These are phyloP conservation scores for Keqinozyma sinolaborantium DNA, from an alignment of 1,139 yeast genomes.

Conservation along the genomic window DNA sequence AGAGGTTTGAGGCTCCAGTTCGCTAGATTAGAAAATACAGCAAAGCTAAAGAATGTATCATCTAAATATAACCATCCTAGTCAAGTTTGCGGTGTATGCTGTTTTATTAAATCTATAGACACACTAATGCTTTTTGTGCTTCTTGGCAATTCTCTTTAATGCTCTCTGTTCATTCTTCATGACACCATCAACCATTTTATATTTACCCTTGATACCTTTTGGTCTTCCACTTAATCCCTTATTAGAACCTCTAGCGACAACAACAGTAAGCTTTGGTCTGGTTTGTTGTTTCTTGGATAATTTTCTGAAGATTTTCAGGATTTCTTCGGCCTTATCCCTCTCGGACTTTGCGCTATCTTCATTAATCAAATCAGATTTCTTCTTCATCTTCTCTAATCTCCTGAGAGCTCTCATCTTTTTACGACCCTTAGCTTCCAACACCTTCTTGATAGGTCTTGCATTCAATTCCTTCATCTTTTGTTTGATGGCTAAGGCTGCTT, in stretches of 20 bases:
- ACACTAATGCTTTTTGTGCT: slow-evolving; percentile 52
- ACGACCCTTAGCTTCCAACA: slow-evolving; percentile 94
- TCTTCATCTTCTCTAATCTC: slow-evolving; percentile 85
- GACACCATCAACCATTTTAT: slow-evolving; percentile 98
- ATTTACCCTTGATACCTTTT: slow-evolving; percentile 92
- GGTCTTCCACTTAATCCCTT: slow-evolving; percentile 94
- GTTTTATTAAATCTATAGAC: too few species aligned
- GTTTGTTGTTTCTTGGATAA: slow-evolving; percentile 71
- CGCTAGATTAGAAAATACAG: too few species aligned
- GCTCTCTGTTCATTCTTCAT: slow-evolving; percentile 97
- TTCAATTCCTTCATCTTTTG: slow-evolving; percentile 87
- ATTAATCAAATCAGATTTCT: slow-evolving; percentile 88
- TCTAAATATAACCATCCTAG: too few species aligned
- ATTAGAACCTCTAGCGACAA: slow-evolving; percentile 85
- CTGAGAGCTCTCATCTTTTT: slow-evolving; percentile 92
- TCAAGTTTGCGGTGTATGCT: too few species aligned
- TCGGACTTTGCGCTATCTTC: slow-evolving; percentile 87
- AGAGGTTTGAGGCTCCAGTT: too few species aligned
- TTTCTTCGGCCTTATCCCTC: slow-evolving; percentile 91
- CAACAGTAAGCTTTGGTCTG: slow-evolving; percentile 83
- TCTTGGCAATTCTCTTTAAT: slow-evolving; percentile 83
- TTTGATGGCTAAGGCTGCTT: slow-evolving; percentile 88
- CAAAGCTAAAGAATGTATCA: too few species aligned
- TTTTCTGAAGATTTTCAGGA: slow-evolving; percentile 79
- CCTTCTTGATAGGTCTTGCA: slow-evolving; percentile 98